Conservation (phyloP, 495 filamentous ascomycete species). For the Niebla homalea region DNA sequence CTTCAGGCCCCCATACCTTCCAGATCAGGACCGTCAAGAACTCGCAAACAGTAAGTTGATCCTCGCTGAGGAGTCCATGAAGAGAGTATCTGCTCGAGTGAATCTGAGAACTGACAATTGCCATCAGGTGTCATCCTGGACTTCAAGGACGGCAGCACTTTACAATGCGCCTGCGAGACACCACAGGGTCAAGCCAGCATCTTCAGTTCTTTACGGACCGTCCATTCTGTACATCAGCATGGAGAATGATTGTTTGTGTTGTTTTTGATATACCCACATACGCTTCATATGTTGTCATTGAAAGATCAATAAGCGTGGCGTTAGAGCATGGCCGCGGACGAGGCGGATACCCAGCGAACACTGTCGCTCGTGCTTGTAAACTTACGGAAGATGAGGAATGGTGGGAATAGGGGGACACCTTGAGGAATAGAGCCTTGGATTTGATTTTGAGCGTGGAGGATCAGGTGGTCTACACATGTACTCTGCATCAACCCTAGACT, state of each 20-base stretch:
- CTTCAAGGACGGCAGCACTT: slow-evolving; percentile 65
- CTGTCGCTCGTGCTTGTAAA: no score
- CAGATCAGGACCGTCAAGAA: slow-evolving; percentile 81
- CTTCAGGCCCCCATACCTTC: slow-evolving; percentile 62
- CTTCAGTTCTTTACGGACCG: slow-evolving; percentile 22
- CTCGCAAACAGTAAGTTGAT: slow-evolving; percentile 55
- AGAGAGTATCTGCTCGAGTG: neutral
- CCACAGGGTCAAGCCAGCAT: slow-evolving; percentile 54
- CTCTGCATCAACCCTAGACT: no score
- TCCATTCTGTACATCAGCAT: slow-evolving; percentile 4
- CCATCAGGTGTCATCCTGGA: slow-evolving; percentile 48
- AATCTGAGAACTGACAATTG: neutral
- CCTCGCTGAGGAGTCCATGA: neutral
- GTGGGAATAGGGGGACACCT: no score
- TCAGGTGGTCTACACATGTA: no score
- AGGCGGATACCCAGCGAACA: no score
- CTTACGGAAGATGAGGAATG: no score
- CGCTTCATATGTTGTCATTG: neutral
- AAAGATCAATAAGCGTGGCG: neutral
- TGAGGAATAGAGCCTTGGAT: no score
- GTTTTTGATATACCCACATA: slow-evolving; percentile 5
- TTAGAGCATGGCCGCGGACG: no score
- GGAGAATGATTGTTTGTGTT: neutral
- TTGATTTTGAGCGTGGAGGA: no score
- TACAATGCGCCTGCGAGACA: slow-evolving; percentile 80